phyloP scores from a whole-genome alignment of 805 yeast species.

The Wickerhamomyces mucosus region DNA sequence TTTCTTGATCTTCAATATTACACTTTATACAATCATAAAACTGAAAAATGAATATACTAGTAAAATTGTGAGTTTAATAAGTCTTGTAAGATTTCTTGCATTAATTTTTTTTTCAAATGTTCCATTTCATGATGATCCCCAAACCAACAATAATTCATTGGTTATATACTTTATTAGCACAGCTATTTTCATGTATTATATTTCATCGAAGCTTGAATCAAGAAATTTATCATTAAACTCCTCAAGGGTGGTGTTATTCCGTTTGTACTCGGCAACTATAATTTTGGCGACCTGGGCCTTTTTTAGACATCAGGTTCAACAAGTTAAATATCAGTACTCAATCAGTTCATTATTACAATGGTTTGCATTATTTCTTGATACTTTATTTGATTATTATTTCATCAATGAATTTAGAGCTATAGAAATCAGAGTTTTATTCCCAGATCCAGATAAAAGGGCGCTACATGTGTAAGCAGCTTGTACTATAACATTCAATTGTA shows the following conservation, averaged over 20 bases:
- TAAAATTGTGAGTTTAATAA: neutral
- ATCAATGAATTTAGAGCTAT: slow-evolving; percentile 3
- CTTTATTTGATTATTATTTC: slow-evolving; percentile 7
- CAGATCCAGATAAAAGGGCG: slow-evolving; percentile 3
- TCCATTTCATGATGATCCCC: slow-evolving; percentile 6
- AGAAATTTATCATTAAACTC: neutral
- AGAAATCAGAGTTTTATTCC: slow-evolving; percentile 1
- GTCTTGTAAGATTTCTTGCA: slow-evolving; percentile 1
- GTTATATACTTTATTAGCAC: slow-evolving; percentile 6
- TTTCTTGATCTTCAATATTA: slow-evolving; percentile 1
- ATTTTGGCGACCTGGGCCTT: slow-evolving; percentile 3
- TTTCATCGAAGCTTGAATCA: slow-evolving; percentile 1
- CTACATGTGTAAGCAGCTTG: slow-evolving; percentile 2
- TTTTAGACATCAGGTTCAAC: slow-evolving; percentile 12
- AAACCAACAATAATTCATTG: slow-evolving; percentile 4
- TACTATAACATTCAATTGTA: slow-evolving; percentile 1
- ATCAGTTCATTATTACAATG: slow-evolving; percentile 13
- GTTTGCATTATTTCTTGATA: slow-evolving; percentile 6
- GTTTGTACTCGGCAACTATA: slow-evolving; percentile 1
- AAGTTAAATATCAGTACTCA: slow-evolving; percentile 7
- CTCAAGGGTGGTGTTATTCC: slow-evolving; percentile 2
- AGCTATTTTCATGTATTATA: slow-evolving; percentile 5
- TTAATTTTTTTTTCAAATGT: slow-evolving; percentile 6
- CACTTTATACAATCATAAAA: neutral
- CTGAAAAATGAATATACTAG: neutral